Evolutionary conservation across 257 asterid species (phyloP).

Genomic region (Fraxinus pennsylvanica): DNA sequence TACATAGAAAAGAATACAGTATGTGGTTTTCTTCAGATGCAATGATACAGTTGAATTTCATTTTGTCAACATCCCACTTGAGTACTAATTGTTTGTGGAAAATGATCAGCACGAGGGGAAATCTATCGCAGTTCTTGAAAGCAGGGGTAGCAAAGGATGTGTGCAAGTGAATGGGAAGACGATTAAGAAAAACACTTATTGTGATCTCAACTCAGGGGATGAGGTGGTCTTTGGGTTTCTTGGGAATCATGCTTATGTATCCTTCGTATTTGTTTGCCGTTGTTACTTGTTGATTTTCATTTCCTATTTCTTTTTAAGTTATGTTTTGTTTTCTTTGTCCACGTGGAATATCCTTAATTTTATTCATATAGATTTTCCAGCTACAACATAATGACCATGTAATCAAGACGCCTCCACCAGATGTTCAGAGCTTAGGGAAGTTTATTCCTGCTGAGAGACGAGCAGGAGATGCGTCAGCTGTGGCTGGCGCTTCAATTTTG

Average conservation of each 20-base stretch:
- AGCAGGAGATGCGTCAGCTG: slow-evolving; percentile 87
- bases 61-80: slow-evolving; percentile 26
- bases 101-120: slow-evolving; percentile 64
- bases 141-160: slow-evolving; percentile 72
- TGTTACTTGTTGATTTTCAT: slow-evolving; percentile 9
- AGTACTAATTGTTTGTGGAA: slow-evolving; percentile 31
- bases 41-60: slow-evolving; percentile 22
- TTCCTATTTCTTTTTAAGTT: neutral
- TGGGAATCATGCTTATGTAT: slow-evolving; percentile 84
- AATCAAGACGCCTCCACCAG: slow-evolving; percentile 67
- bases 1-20: neutral
- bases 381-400: slow-evolving; percentile 59
- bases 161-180: slow-evolving; percentile 80
- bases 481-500: slow-evolving; percentile 87
- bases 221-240: slow-evolving; percentile 72
- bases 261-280: slow-evolving; percentile 37
- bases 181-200: slow-evolving; percentile 51
- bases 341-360: slow-evolving; percentile 46
- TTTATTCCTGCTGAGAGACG: slow-evolving; percentile 57
- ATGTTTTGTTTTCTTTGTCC: slow-evolving; percentile 15
- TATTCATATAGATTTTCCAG: slow-evolving; percentile 63
- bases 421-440: slow-evolving; percentile 63
- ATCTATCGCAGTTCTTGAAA: slow-evolving; percentile 72
- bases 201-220: slow-evolving; percentile 81
- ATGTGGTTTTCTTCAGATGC: neutral